Conservation (phyloP, 73 alveolate species). For the Paramecium biaurelia region DNA sequence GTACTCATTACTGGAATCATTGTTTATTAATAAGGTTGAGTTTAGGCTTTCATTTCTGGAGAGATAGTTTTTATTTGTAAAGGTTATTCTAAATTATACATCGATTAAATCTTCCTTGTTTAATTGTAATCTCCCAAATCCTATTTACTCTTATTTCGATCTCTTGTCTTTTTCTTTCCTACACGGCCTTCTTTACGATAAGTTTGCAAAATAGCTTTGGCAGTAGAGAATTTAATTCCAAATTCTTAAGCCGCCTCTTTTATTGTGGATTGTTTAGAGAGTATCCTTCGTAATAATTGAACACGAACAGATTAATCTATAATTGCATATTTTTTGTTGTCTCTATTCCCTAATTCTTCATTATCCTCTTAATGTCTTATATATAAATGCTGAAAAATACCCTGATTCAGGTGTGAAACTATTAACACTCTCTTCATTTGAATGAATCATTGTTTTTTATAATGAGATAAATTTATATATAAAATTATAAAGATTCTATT, state of each 20-base stretch:
- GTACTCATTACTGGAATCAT: neutral
- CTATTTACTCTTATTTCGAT: slow-evolving; percentile 25
- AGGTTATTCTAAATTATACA: slow-evolving; percentile 8
- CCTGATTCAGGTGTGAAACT: neutral
- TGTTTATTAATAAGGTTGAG: neutral
- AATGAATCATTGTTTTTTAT: neutral
- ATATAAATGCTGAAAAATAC: neutral
- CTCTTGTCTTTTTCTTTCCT: slow-evolving; percentile 61
- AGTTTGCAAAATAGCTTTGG: slow-evolving; percentile 61
- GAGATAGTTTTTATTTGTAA: neutral
- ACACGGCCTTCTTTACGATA: slow-evolving; percentile 60
- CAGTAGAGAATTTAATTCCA: slow-evolving; percentile 60
- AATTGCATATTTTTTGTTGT: slow-evolving; percentile 3
- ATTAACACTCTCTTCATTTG: neutral
- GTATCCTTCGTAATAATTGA: neutral
- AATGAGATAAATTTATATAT: neutral
- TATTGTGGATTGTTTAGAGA: slow-evolving; percentile 50
- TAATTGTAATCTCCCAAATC: neutral
- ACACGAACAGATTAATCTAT: neutral
- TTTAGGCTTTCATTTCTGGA: neutral
- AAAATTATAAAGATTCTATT: neutral
- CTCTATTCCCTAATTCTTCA: neutral
- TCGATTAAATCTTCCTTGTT: neutral
- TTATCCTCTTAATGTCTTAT: neutral
- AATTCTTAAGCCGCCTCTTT: slow-evolving; percentile 63